These are phyloP conservation scores for Fraxinus pennsylvanica DNA, from an alignment of 257 asterid species.

Conservation along the genomic window DNA sequence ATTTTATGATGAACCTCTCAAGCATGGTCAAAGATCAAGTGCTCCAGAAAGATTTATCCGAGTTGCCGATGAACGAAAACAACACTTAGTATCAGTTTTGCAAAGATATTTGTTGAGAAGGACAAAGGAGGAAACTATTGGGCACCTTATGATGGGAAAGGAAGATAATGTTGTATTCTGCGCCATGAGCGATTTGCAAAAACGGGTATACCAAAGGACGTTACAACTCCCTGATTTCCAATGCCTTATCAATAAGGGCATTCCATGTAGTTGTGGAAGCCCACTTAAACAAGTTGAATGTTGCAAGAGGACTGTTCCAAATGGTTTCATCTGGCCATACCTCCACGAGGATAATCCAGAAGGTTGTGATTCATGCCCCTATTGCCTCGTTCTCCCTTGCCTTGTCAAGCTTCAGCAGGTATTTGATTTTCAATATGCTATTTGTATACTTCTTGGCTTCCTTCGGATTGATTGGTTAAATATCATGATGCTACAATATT, in stretches of 20 bases:
- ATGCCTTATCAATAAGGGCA: conserved; percentile 85
- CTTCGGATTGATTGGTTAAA: conserved; percentile 1
- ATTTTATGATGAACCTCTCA: conserved; percentile 92
- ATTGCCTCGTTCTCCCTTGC: conserved; percentile 95
- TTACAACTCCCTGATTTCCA: conserved; percentile 85
- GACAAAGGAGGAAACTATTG: conserved; percentile 94
- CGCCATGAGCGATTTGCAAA: conserved; percentile 90
- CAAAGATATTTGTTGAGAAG: conserved; percentile 80
- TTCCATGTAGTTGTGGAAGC: conserved; percentile 90
- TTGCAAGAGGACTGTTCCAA: conserved; percentile 74
- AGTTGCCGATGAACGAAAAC: conserved; percentile 82
- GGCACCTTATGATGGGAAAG: conserved; percentile 97
- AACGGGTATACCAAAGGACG: conserved; percentile 74
- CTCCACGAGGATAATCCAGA: conserved; percentile 82
- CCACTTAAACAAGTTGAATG: conserved; percentile 90
- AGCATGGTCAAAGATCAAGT: conserved; percentile 91
- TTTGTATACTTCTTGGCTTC: conserved; percentile 14
- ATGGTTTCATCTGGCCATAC: conserved; percentile 88
- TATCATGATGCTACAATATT: conserved; percentile 6
- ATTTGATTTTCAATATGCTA: conserved; percentile 19
- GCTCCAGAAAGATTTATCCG: conserved; percentile 76
- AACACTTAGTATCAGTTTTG: conserved; percentile 72
- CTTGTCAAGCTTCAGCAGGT: conserved; percentile 97
- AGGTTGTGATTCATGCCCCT: conserved; percentile 96
- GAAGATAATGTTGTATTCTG: conserved; percentile 94